Conservation (phyloP, 2,329 filamentous ascomycete genomes). For the Fusarium pininemorale region DNA sequence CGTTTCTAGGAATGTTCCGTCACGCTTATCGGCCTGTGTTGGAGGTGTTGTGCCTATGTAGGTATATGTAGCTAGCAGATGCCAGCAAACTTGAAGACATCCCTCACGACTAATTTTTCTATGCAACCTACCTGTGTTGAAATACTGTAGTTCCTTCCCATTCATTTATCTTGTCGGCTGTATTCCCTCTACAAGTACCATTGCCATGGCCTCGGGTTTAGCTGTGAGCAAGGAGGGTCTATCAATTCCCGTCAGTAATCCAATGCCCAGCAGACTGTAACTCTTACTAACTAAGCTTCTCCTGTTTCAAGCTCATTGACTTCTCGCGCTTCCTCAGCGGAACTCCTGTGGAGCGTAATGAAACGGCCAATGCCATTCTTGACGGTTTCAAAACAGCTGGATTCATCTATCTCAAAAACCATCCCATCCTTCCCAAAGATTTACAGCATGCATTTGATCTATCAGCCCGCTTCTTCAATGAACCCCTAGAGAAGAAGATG, state of each 20-base stretch:
- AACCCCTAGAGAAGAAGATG: constrained; percentile 70
- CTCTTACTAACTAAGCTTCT: neutral
- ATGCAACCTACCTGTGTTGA: neutral
- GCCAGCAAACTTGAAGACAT: neutral
- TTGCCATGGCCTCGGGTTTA: constrained; percentile 47
- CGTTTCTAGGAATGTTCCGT: neutral
- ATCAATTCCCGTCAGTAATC: constrained; percentile 60
- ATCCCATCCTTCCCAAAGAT: constrained; percentile 70
- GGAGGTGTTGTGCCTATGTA: neutral
- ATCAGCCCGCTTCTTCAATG: constrained; percentile 76
- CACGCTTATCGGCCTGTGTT: constrained; percentile 6
- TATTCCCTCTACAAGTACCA: neutral
- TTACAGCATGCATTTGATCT: constrained; percentile 70
- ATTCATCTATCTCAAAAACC: constrained; percentile 88
- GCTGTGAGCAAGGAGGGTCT: constrained; percentile 63
- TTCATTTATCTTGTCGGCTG: neutral
- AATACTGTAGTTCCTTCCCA: neutral
- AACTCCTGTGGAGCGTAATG: constrained; percentile 65
- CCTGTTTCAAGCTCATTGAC: constrained; percentile 52
- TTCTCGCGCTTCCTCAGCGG: constrained; percentile 78
- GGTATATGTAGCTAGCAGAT: neutral
- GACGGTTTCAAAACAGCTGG: constrained; percentile 85
- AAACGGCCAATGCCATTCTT: constrained; percentile 77
- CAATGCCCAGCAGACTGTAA: neutral
- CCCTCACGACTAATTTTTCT: neutral